Evolutionary conservation across 768 basidiomycete species (phyloP), one percentile per base, ranked within the genome.

Genomic region (Phylloporus rhodoxanthus): DNA sequence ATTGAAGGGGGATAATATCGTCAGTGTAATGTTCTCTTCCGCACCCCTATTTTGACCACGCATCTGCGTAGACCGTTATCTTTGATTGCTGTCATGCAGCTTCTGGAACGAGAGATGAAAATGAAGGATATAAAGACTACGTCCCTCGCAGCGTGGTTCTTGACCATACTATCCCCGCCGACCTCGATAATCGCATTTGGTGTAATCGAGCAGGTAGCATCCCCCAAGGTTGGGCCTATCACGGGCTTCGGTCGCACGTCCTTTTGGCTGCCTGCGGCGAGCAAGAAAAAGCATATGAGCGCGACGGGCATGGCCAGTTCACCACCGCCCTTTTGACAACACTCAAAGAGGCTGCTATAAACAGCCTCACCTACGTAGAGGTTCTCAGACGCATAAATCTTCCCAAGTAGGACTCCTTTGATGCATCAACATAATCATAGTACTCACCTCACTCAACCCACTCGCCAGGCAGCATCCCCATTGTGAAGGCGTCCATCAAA

Each of bases 41-140:
- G 2, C 43, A 26, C 17, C 21, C 19, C 33, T 17, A 7, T 37
- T n/a, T 26, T 47, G 26, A 50, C 48, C 9, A 41, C 19, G 2
- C 19, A 11, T 36, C n/a, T 2, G 2, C 15, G 15, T 46, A 77
- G 76, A 74, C 71, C 10, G 57, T 77, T 14, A 72, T 77, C 39
- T 61, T 77, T 6, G 76, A 76, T 46, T 76, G 76, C 41, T 77
- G 76, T 53, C 62, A 68, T 54, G 72, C 76, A 5, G 72, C 62
- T 1, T 71, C 72, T 1, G 61, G 70, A 9, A 68, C 62, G 10
- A 66, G 74, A 11, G 25, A 13, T 20, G 26, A 26, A 33, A 42
- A 36, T n/a, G 8, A 50, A 13, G 45, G n/a, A 38, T 53, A 47
- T 20, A 9, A 50, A n/a, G 43, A 19, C 41, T 55, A 49, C 17